Evolutionary conservation across 2,329 filamentous ascomycete species (phyloP).

Genomic region (Sphaerulina vaccinii): DNA sequence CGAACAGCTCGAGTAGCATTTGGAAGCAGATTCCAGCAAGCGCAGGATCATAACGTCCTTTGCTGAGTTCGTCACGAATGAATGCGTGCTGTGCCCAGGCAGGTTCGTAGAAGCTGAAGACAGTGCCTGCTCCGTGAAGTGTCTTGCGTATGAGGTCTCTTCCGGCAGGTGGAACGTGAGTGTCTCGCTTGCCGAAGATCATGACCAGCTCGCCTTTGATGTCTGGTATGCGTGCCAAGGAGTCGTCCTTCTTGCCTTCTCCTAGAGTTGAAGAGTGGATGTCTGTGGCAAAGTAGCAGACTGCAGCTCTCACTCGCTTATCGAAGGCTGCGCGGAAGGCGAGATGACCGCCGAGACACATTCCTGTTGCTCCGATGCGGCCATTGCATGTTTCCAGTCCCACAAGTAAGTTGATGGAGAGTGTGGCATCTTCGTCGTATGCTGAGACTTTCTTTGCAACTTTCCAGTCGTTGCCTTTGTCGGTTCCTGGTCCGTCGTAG

Average conservation of each 20-base stretch:
- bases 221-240: slow-evolving; percentile 53
- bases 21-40: slow-evolving; percentile 87
- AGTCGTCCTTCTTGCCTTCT: slow-evolving; percentile 63
- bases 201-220: slow-evolving; percentile 79
- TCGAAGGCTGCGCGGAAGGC: slow-evolving; percentile 74
- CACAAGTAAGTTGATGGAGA: slow-evolving; percentile 45
- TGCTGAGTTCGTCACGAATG: slow-evolving; percentile 83
- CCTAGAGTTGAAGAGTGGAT: slow-evolving; percentile 79
- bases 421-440: slow-evolving; percentile 65
- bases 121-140: slow-evolving; percentile 70
- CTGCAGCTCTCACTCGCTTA: slow-evolving; percentile 69
- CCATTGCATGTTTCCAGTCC: slow-evolving; percentile 53
- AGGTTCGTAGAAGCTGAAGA: slow-evolving; percentile 82
- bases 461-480: slow-evolving; percentile 84
- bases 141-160: slow-evolving; percentile 81
- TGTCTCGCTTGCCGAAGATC: slow-evolving; percentile 91
- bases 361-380: slow-evolving; percentile 61
- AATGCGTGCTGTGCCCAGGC: slow-evolving; percentile 96
- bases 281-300: slow-evolving; percentile 92
- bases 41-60: slow-evolving; percentile 89
- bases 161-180: slow-evolving; percentile 79
- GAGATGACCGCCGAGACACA: slow-evolving; percentile 92
- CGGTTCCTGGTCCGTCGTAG: slow-evolving; percentile 85
- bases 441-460: slow-evolving; percentile 74
- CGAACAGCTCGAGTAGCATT: slow-evolving; percentile 83